Base-by-base conservation (phyloP, 768 basidiomycete genomes). In the Podaxis sp. region DNA sequence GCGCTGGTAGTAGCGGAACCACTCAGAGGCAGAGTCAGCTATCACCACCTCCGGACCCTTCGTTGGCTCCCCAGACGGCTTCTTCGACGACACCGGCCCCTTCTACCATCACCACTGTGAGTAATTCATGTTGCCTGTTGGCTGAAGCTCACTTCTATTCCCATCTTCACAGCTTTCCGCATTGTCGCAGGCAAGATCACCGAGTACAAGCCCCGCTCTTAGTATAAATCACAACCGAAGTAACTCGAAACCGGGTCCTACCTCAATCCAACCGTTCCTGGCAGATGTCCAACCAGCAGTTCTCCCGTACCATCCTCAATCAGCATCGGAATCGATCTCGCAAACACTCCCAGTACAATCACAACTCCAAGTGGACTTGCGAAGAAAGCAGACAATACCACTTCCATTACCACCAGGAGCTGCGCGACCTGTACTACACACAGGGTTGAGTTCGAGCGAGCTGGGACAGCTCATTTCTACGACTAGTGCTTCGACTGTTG, bases 371-470 rank as follows among this genome's bases (percentile, higher is more conserved):
- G 10, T 20, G 20, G n/a, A 11, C 11, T 12, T 41, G 17, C 48
- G 37, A 28, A 50, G 58, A 12, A 38, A 13, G 10, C 33, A 6
- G 17, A 51, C 58, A 13, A 37, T 50, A 17, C 12, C 26, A 38
- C 36, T 26, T 12, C 36, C 58, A 38, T 41, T 60, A 26, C 58
- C 58, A 3, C 58, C 58, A 22, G 58, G 58, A 26, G 58, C 58
- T 20, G 58, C 49, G 49, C 51, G 10, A 40, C 58, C 58, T 37
- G 4, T 17, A 12, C 13, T n/a, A 7, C 50, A 24, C 15, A 30
- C 33, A 15, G 37, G 24, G 20, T 26, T 40, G 20, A 20, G 15
- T 38, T 20, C 37, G n/a, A 37, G 17, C 24, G 50, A 28, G 22
- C 22, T 38, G 38, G 58, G 50, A 15, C 33, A 56, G 26, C 22